phyloP scores from a whole-genome alignment of 139 green algal genomes.

The Coccomyxa sp. region DNA sequence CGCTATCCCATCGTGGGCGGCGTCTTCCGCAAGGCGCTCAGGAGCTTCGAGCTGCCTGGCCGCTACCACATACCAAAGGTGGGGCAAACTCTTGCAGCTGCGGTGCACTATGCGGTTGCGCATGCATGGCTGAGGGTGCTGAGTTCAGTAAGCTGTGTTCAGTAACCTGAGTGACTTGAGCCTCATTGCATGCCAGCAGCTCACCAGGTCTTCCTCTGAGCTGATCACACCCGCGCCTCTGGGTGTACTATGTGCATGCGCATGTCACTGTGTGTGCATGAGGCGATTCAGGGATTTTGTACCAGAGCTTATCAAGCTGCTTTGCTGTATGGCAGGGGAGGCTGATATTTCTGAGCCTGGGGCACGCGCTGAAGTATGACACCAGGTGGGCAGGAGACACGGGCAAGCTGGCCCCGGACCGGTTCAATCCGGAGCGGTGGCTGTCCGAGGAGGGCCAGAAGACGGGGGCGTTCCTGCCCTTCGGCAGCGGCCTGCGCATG shows the following conservation, averaged over 20 bases:
- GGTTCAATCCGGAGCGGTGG: slow-evolving; percentile 32
- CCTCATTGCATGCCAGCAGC: not conserved
- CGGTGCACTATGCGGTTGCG: not conserved
- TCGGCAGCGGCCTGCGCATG: slow-evolving; percentile 17
- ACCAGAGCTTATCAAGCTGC: slow-evolving; percentile 1
- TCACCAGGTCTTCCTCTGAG: not conserved
- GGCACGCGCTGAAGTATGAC: slow-evolving; percentile 9
- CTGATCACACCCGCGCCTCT: not conserved
- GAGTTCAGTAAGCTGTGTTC: not conserved
- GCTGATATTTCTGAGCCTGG: slow-evolving; percentile 5
- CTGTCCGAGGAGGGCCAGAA: not conserved
- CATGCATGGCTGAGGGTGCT: not conserved
- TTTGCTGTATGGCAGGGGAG: slow-evolving; percentile 1
- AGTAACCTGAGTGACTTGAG: not conserved
- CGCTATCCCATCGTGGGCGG: not conserved
- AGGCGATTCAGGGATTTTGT: not conserved
- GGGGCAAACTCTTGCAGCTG: not conserved
- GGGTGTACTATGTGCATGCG: not conserved
- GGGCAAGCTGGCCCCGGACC: not conserved
- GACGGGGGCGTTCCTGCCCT: slow-evolving; percentile 14
- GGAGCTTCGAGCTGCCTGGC: slow-evolving; percentile 21
- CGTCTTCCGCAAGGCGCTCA: not conserved
- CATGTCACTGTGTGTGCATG: not conserved
- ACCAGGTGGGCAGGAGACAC: slow-evolving; percentile 2
- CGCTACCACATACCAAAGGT: slow-evolving; percentile 13